phyloP scores from a whole-genome alignment of 768 basidiomycete species.

The Auriculariales sp. region DNA sequence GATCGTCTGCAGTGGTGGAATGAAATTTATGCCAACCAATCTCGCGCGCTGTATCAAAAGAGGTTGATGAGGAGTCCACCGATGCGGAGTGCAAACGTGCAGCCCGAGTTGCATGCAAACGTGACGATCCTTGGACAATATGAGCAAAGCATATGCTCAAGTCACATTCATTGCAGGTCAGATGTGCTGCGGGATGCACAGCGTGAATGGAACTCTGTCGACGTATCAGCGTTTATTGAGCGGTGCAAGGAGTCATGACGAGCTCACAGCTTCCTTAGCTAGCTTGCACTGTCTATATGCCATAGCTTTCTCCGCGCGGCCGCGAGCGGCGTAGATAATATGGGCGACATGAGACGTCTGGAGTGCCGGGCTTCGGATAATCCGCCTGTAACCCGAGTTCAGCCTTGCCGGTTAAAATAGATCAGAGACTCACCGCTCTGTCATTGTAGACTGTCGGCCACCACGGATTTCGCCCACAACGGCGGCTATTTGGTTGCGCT shows the following conservation, averaged over 20 bases:
- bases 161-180: too few species aligned
- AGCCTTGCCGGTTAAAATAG: not conserved
- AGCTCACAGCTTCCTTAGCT: not conserved
- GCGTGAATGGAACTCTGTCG: too few species aligned
- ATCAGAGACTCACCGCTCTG: not conserved
- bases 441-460: not conserved
- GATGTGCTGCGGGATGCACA: too few species aligned
- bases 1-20: not conserved
- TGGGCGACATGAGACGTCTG: not conserved
- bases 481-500: slow-evolving; percentile 19
- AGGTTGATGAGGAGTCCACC: too few species aligned
- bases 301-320: too few species aligned
- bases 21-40: too few species aligned
- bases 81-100: not conserved
- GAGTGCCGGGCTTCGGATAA: not conserved
- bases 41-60: too few species aligned
- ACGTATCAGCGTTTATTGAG: too few species aligned
- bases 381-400: not conserved
- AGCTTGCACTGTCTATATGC: not conserved
- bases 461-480: not conserved
- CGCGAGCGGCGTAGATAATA: not conserved
- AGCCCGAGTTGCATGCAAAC: not conserved
- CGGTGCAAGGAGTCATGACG: not conserved
- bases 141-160: not conserved
- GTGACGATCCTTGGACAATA: not conserved